phyloP scores from a whole-genome alignment of 169 alveolate genomes.

The Plasmodium adleri region DNA sequence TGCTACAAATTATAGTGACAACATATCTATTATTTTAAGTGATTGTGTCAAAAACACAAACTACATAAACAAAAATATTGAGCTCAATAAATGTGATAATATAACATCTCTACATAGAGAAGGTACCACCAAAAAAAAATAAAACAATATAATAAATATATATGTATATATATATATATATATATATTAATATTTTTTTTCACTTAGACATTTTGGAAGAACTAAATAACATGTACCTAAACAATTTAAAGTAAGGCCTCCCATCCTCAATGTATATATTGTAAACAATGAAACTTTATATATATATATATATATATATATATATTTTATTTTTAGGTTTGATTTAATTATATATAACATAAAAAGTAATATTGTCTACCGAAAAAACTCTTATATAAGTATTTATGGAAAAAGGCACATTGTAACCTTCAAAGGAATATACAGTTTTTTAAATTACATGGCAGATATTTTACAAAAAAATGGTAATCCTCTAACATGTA shows the following conservation, averaged over 20 bases:
- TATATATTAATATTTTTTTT: not conserved
- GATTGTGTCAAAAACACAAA: constrained; percentile 34
- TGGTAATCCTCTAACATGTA: constrained; percentile 4
- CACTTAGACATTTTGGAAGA: constrained; percentile 50
- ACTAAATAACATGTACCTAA: constrained; percentile 46
- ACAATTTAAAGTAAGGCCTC: constrained; percentile 34
- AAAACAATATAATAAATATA: not conserved
- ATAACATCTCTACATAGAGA: constrained; percentile 40
- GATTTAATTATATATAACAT: constrained; percentile 40
- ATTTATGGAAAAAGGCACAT: constrained; percentile 48
- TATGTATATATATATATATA: not conserved
- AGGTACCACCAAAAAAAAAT: constrained; percentile 12
- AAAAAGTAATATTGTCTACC: constrained; percentile 33
- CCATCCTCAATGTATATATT: no score
- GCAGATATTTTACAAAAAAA: constrained; percentile 30
- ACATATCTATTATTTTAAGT: constrained; percentile 21
- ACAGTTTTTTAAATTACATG: constrained; percentile 19
- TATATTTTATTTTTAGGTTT: constrained; percentile 3
- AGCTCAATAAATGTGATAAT: constrained; percentile 14
- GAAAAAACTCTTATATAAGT: constrained; percentile 51
- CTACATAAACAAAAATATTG: constrained; percentile 19
- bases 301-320: not conserved
- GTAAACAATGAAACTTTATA: not conserved
- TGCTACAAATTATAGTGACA: not conserved
- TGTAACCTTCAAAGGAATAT: constrained; percentile 62